Conservation (phyloP, 768 basidiomycete species). For the Boletus subparvulus region DNA sequence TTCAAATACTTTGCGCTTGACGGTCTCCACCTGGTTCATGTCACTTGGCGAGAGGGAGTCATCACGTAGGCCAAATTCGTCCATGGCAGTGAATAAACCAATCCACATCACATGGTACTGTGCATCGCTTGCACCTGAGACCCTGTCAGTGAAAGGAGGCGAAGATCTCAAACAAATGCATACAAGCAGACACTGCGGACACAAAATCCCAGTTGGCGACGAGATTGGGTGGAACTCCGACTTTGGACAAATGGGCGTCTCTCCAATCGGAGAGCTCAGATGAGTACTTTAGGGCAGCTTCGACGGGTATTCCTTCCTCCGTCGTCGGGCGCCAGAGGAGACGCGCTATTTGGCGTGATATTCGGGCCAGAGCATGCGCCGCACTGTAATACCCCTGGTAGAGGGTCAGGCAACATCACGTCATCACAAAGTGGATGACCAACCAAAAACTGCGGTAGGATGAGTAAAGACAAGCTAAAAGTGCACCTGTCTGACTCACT, state of each 20-base stretch:
- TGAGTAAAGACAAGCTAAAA: conserved; percentile 7
- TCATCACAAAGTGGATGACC: conserved; percentile 26
- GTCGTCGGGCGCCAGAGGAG: conserved; percentile 79
- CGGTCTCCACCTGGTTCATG: conserved; percentile 62
- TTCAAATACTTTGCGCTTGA: conserved; percentile 69
- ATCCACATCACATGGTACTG: conserved; percentile 95
- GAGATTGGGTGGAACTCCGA: conserved; percentile 86
- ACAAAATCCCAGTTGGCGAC: conserved; percentile 90
- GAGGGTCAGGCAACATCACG: conserved; percentile 8
- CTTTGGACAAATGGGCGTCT: conserved; percentile 67
- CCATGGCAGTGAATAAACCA: conserved; percentile 74
- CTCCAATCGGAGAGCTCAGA: conserved; percentile 68
- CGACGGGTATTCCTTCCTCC: conserved; percentile 76
- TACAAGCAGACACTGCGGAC: conserved; percentile 64
- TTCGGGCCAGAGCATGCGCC: conserved; percentile 78
- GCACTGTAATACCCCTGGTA: conserved; percentile 79
- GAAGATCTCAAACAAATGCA: conserved; percentile 18
- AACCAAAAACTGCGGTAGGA: conserved; percentile 60
- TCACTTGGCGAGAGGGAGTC: conserved; percentile 31
- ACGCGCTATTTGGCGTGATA: conserved; percentile 77
- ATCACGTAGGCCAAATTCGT: conserved; percentile 83
- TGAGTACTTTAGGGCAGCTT: conserved; percentile 57
- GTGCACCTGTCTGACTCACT: conserved; percentile 40
- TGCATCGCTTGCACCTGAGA: conserved; percentile 73
- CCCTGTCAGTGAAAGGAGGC: background rate